Base-by-base conservation (phyloP, 2,329 filamentous ascomycete genomes). In the Aspergillus vadensis region DNA sequence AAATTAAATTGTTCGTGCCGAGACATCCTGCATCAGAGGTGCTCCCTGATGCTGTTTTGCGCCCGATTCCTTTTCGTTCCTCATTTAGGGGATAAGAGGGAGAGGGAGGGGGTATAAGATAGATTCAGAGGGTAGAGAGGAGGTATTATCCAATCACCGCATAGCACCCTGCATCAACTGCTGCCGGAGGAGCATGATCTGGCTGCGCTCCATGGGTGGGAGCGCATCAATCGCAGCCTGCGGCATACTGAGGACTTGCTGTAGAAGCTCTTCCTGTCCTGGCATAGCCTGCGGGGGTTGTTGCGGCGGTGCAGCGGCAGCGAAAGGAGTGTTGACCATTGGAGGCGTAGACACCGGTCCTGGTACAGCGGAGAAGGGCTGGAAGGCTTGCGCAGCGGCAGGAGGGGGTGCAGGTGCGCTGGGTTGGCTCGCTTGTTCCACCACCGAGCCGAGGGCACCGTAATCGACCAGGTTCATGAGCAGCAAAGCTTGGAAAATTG, bases 391-490 rank as follows among this genome's bases (percentile, higher is more conserved):
- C 10, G 71, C 69, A 8, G 75, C 70, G 10, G 63, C 55, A 10
- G 65, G 49, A 30, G 78, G 74, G 23, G 77, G 74, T 6, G 71
- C 67, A 23, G 79, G 65, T 51, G 72, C 73, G 9, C 73, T 72
- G 9, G 79, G 76, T 62, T 80, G 79, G 8, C 74, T 79, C 65
- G 75, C 80, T 74, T 79, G 82, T 71, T 96, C 91, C 56, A 97
- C 84, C 30, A 98, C 91, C 4, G 90, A 88, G 64, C 89, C 86
- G 57, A 98, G 88, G 3, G 92, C 88, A 69, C 88, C 88, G 14
- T 91, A 90, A 60, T 95, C 94, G 58, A 98, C 92, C 9, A 98
- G 87, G 49, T 92, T 92, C 86, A 98, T 95, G 39, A 97, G 86
- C 2, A 98, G 86, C 9, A 98, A 85, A 23, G 93, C 91, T 78